Evolutionary conservation across 2,329 filamentous ascomycete genomes (phyloP), one percentile per base, ranked within the genome.

Genomic region (Coniochaeta pulveracea): DNA sequence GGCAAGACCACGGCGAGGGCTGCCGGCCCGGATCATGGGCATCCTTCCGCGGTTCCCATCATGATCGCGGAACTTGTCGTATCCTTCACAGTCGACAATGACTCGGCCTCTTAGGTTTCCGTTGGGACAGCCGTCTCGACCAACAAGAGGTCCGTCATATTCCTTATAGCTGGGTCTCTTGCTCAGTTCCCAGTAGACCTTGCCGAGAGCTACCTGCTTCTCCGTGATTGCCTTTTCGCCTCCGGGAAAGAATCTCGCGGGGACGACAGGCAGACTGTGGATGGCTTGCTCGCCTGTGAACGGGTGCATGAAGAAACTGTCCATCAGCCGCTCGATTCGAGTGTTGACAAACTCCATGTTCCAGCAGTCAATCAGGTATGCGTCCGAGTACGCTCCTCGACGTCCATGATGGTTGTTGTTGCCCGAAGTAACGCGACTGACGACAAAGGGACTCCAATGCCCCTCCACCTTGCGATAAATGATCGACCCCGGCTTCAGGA

Each of bases 261-360:
- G 64, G 19, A 69, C 50, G 7, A 64, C 46, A 4, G 48, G 37
- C n/a, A 68, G 46, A 6, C 49, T 56, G 21, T 44, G 40, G 26
- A 68, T 61, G 19, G 55, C 49, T 38, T 64, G 56, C 41, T 66
- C 64, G 1, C 63, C 63, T 2, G 52, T 43, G 50, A 63, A 68
- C 0, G 50, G 46, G 3, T 46, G 41, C 19, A 67, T 44, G 6
- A 19, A 42, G 38, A 57, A 58, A 21, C 41, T 41, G n/a, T 51
- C 43, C 55, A 60, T 60, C 29, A 41, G 51, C 7, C 64, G 56
- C 6, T 45, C 40, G 30, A 66, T 42, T 30, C 47, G 51, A 11
- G 48, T 48, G 4, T 48, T 41, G 2, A 45, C 41, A 33, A 54
- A 58, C 23, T 51, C 50, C 10, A 66, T 49, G 39, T 59, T 55